Base-by-base conservation (phyloP, 179 eudicot genomes). In the Silene noctiflora region DNA sequence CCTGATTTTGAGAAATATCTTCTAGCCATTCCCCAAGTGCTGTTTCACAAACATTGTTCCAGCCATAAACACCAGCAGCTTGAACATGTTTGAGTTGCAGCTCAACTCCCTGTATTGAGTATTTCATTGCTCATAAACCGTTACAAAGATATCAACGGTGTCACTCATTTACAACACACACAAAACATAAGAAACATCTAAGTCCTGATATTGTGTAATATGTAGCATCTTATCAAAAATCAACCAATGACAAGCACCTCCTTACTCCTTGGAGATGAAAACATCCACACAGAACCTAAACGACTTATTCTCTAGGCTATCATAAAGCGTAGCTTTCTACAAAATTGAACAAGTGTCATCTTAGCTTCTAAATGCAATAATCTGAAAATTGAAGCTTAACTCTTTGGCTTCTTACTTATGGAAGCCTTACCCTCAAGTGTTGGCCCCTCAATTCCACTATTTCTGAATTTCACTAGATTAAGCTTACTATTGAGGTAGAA, bases 1-100 rank as follows among this genome's bases (percentile, higher is more conserved):
- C 99, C 98, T 95, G 99, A 85, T 91, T 91, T 67, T 87, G 95
- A 75, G 99, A 95, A 71, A 95, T 93, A 81, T 95, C 99, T 86
- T 93, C 97, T 80, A 89, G 86, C 99, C 99, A 95, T 82, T 95
- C 97, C 76, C 96, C 97, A 48, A 87, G 5, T 70, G 86, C 80
- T 59, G 88, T 86, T 86, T 93, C 98, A 75, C 88, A 88, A 27
- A 91, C 88, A 75, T 88, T 86, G 81, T 80, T 78, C 99, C 96
- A 93, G 75, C 99, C 99, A 83, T 93, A 95, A 73, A 93, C 84
- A 76, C 99, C 99, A 78, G 86, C 83, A 78, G 93, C 91, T 69
- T 93, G 91, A 69, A 95, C 93, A 78, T 85, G 93, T 80, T 91
- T 95, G 53, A 95, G 99, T 76, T 89, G 84, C 72, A 95, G 82